Evolutionary conservation across 176 grass and related monocot species (phyloP).

Genomic region (Eleusine coracana): DNA sequence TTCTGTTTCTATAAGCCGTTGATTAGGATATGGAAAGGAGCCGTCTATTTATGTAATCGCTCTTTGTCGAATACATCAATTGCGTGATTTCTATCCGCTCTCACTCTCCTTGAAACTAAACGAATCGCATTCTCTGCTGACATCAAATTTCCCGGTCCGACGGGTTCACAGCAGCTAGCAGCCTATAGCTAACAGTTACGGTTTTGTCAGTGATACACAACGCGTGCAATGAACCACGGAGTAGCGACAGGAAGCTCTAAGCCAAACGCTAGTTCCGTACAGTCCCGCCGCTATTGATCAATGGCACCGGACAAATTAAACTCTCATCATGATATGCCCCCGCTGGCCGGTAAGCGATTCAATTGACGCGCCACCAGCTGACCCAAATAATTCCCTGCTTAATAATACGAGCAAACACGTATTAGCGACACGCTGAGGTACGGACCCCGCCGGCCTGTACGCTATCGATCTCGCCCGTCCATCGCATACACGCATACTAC

Average conservation of each 20-base stretch:
- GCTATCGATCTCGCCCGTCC: background rate
- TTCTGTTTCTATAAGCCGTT: too few relatives aligned
- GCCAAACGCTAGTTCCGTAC: background rate
- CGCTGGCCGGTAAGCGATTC: constrained; percentile 45
- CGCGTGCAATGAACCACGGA: background rate
- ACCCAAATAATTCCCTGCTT: background rate
- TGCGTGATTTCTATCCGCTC: too few relatives aligned
- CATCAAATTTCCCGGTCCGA: too few relatives aligned
- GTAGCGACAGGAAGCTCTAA: background rate
- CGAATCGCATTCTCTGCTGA: too few relatives aligned
- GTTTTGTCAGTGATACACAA: too few relatives aligned
- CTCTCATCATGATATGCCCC: background rate
- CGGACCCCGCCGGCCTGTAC: too few relatives aligned
- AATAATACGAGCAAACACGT: background rate
- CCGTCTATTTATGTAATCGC: too few relatives aligned
- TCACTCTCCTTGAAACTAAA: too few relatives aligned
- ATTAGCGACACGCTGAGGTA: background rate
- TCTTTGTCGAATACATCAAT: too few relatives aligned
- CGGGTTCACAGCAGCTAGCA: too few relatives aligned
- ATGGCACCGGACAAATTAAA: constrained; percentile 39
- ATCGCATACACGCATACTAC: background rate
- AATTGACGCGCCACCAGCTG: constrained; percentile 1
- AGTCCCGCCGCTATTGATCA: constrained; percentile 1
- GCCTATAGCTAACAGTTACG: too few relatives aligned
- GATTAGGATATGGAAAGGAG: too few relatives aligned